phyloP scores from a whole-genome alignment of 2,329 filamentous ascomycete species.

The Volutella citrinella region DNA sequence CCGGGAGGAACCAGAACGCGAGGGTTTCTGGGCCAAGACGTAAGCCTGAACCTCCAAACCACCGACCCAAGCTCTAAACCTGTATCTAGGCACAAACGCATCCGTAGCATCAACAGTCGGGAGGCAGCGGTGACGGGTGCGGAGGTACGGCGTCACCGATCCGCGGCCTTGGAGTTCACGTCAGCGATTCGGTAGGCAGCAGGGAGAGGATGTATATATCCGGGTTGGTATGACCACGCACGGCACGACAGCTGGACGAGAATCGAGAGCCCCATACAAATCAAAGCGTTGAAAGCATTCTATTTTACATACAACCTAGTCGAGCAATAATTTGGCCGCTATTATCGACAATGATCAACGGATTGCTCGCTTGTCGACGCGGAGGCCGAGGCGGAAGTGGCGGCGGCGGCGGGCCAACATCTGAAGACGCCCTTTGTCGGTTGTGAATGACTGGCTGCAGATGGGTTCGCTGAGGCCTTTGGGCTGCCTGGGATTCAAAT shows the following conservation, averaged over 20 bases:
- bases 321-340: constrained; percentile 15
- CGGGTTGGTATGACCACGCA: no score
- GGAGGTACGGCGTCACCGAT: background rate
- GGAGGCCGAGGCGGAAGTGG: constrained; percentile 24
- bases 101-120: constrained; percentile 13
- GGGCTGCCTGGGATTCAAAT: constrained; percentile 8
- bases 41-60: constrained; percentile 21
- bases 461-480: constrained; percentile 11
- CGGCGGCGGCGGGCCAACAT: constrained; percentile 20
- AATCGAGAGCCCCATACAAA: no score
- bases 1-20: constrained; percentile 14
- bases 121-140: constrained; percentile 16
- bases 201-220: no score
- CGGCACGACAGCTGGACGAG: no score
- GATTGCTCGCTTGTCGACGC: constrained; percentile 24
- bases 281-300: no score
- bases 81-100: constrained; percentile 21
- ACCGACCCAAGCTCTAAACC: constrained; percentile 26
- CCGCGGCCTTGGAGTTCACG: no score
- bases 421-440: constrained; percentile 17
- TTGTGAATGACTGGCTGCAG: constrained; percentile 3
- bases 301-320: no score
- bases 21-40: constrained; percentile 22
- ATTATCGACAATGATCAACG: constrained; percentile 29
- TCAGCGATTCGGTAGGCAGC: no score